Percentiles rank a stretch among this genome's conserved stretches.
phyloP scores from a whole-genome alignment of 1,139 yeast genomes.

The Wickerhamomyces sp. region DNA sequence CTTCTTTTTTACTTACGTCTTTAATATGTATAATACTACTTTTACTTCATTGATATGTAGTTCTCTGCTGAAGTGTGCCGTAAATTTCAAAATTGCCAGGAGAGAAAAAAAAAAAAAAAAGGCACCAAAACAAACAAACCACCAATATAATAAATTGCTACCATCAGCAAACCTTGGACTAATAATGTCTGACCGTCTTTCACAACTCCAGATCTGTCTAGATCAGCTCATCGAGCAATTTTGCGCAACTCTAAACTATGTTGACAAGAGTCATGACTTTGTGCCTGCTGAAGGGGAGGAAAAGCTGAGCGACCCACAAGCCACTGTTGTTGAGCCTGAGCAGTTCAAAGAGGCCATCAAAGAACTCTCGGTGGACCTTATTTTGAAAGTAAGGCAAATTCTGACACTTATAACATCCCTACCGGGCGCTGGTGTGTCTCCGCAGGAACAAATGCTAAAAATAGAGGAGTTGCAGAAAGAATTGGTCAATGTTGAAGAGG shows the following conservation, averaged over 20 bases:
- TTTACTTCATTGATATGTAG: too few relatives aligned
- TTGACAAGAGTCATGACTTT: slow-evolving; percentile 67
- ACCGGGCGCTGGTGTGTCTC: slow-evolving; percentile 90
- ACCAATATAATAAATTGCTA: too few relatives aligned
- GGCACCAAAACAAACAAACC: too few relatives aligned
- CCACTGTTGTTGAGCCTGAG: slow-evolving; percentile 32
- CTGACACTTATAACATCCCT: slow-evolving; percentile 79
- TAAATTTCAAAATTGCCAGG: too few relatives aligned
- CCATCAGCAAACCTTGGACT: too few relatives aligned
- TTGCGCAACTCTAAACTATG: slow-evolving; percentile 83
- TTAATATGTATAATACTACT: too few relatives aligned
- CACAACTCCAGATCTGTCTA: slow-evolving; percentile 86
- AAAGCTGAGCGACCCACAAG: slow-evolving; percentile 45
- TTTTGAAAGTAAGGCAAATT: slow-evolving; percentile 81
- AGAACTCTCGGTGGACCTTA: slow-evolving; percentile 78
- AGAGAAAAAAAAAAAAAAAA: too few relatives aligned
- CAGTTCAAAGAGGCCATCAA: slow-evolving; percentile 49
- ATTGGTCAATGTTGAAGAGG: slow-evolving; percentile 54
- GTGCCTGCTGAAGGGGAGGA: slow-evolving; percentile 46
- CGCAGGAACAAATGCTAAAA: slow-evolving; percentile 61
- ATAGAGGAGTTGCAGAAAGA: slow-evolving; percentile 63
- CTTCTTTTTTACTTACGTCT: too few relatives aligned
- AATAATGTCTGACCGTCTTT: slow-evolving; percentile 82
- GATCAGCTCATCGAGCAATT: slow-evolving; percentile 92
- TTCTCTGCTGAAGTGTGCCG: too few relatives aligned